Conservation (phyloP, 345 rosid species). For the Limnanthes douglasii region DNA sequence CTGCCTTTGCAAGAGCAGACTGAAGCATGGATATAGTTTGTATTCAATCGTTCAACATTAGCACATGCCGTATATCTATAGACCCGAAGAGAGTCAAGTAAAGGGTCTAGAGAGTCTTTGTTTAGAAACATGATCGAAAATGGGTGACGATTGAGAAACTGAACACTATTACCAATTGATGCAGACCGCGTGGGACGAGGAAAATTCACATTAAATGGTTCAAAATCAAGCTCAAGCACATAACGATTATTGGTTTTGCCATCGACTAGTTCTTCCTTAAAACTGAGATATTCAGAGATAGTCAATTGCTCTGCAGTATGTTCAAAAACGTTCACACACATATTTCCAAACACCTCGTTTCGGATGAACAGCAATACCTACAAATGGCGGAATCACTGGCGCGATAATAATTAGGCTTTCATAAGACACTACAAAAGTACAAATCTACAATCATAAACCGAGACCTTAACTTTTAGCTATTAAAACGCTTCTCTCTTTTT, state of each 20-base stretch:
- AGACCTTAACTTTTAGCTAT: too few species aligned
- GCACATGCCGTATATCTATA: constrained; percentile 71
- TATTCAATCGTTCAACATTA: constrained; percentile 93
- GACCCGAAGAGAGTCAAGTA: constrained; percentile 67
- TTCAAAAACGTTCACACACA: constrained; percentile 73
- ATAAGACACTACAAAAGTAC: too few species aligned
- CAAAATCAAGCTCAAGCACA: constrained; percentile 92
- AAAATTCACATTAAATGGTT: constrained; percentile 77
- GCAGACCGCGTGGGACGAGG: constrained; percentile 91
- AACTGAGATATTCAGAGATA: constrained; percentile 72
- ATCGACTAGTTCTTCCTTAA: constrained; percentile 87
- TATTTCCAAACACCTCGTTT: constrained; percentile 99
- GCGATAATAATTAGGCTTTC: too few species aligned
- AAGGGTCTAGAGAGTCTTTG: constrained; percentile 85
- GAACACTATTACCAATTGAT: constrained; percentile 98
- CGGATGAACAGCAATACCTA: constrained; percentile 87
- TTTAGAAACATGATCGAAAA: constrained; percentile 89
- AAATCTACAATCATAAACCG: too few species aligned
- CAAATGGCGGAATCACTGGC: constrained; percentile 83
- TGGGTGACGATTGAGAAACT: constrained; percentile 91
- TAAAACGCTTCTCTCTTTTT: too few species aligned
- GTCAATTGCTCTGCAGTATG: constrained; percentile 72
- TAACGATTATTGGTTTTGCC: constrained; percentile 35
- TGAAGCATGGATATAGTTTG: constrained; percentile 53
- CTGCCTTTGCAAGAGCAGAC: constrained; percentile 62